Percentiles rank a stretch among this genome's conserved stretches.
Evolutionary conservation across 2,329 filamentous ascomycete genomes (phyloP).

Genomic region (Neofusicoccum umdonicola): DNA sequence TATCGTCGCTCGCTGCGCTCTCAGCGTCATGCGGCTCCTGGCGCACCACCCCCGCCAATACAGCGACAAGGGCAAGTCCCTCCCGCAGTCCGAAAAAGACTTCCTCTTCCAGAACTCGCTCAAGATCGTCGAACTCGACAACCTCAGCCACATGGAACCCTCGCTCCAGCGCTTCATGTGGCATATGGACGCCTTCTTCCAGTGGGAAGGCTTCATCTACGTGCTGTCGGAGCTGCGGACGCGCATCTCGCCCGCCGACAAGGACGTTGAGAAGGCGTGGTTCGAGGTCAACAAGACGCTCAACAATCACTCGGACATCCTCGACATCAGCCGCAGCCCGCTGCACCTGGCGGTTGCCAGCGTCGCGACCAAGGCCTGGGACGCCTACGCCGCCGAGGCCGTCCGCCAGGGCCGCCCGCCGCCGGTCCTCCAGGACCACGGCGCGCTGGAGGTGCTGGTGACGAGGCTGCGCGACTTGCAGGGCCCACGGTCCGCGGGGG

Average conservation of each 20-base stretch:
- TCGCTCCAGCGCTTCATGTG: conserved; percentile 44
- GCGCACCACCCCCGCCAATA: conserved; percentile 46
- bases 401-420: conserved; percentile 22
- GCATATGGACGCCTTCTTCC: conserved; percentile 49
- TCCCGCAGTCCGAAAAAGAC: conserved; percentile 36
- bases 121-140: conserved; percentile 43
- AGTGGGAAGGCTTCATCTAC: conserved; percentile 54
- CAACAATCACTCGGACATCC: conserved; percentile 42
- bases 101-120: conserved; percentile 41
- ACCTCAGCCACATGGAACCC: conserved; percentile 39
- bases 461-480: neutral
- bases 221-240: conserved; percentile 39
- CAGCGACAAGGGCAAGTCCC: conserved; percentile 26
- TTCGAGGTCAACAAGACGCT: conserved; percentile 44
- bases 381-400: conserved; percentile 25
- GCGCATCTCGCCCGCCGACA: conserved; percentile 24
- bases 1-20: conserved; percentile 44
- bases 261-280: conserved; percentile 43
- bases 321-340: conserved; percentile 33
- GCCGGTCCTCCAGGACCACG: conserved; percentile 25
- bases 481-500: neutral
- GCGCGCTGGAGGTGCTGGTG: conserved; percentile 13
- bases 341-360: conserved; percentile 44
- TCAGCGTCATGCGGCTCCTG: conserved; percentile 44
- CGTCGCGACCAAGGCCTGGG: conserved; percentile 47